phyloP scores from a whole-genome alignment of 257 asterid species.

The Hygrophila difformis region DNA sequence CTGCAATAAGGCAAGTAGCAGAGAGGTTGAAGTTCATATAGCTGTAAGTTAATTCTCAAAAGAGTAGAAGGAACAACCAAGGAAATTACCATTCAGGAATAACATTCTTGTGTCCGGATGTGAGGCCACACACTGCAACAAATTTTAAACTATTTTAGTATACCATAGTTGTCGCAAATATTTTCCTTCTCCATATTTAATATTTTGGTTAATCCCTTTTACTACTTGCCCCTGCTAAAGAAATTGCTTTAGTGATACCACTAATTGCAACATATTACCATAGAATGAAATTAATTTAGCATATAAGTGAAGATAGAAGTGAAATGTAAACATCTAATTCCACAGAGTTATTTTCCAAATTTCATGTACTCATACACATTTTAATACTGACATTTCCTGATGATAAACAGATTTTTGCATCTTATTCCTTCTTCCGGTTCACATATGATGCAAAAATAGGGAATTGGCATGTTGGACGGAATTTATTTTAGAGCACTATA shows the following conservation, averaged over 20 bases:
- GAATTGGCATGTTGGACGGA: not conserved
- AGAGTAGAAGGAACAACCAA: not conserved
- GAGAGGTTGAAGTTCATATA: slow-evolving; percentile 12
- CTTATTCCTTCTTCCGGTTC: not conserved
- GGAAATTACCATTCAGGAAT: slow-evolving; percentile 75
- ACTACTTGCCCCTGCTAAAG: too few species aligned
- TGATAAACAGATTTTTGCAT: too few species aligned
- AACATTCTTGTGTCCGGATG: slow-evolving; percentile 86
- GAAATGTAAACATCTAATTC: not conserved
- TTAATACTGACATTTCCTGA: too few species aligned
- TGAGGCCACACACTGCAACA: slow-evolving; percentile 92
- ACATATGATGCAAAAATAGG: not conserved
- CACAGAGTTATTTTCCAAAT: too few species aligned
- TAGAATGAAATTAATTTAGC: too few species aligned
- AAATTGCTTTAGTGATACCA: too few species aligned
- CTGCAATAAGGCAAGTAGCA: slow-evolving; percentile 45
- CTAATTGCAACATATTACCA: too few species aligned
- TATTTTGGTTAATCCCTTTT: too few species aligned
- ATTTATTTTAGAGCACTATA: not conserved
- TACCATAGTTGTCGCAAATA: not conserved
- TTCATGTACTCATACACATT: too few species aligned
- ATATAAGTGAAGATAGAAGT: not conserved
- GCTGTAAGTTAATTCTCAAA: not conserved
- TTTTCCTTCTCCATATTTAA: too few species aligned
- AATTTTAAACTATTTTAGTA: slow-evolving; percentile 16